Percentiles rank a stretch among this genome's conserved stretches.
These are phyloP conservation scores for Aspergillus pseudotamarii DNA, from an alignment of 2,329 filamentous ascomycete species.

Conservation along the genomic window DNA sequence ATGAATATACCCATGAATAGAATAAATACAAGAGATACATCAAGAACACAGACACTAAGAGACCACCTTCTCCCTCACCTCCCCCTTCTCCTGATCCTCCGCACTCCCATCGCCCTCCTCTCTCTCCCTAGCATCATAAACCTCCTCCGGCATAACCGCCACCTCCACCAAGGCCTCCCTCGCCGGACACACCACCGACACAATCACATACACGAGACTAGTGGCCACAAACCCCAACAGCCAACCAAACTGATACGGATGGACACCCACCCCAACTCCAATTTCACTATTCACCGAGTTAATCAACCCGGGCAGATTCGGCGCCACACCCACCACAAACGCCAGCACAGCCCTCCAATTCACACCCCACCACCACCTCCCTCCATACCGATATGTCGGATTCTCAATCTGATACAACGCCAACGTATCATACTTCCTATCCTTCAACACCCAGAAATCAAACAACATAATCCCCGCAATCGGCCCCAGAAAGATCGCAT, in stretches of 20 bases:
- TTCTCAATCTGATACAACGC: constrained; percentile 54
- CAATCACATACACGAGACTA: constrained; percentile 57
- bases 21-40: too few species aligned
- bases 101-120: neutral
- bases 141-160: constrained; percentile 41
- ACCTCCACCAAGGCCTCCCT: constrained; percentile 51
- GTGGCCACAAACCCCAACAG: constrained; percentile 62
- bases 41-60: too few species aligned
- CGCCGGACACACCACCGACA: constrained; percentile 55
- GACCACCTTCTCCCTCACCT: neutral
- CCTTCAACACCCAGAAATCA: constrained; percentile 63
- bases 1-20: neutral
- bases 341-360: constrained; percentile 64
- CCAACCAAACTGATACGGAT: constrained; percentile 69
- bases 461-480: constrained; percentile 63
- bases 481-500: constrained; percentile 66
- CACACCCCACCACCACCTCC: constrained; percentile 40
- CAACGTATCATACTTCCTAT: constrained; percentile 52
- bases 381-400: constrained; percentile 55
- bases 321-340: constrained; percentile 60
- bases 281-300: constrained; percentile 43
- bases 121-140: constrained; percentile 24
- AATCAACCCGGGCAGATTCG: constrained; percentile 60
- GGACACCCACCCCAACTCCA: constrained; percentile 50
- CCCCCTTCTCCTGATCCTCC: neutral